Conservation (phyloP, 371 early-diverging fungal genomes). For the Apophysomyces elegans region DNA sequence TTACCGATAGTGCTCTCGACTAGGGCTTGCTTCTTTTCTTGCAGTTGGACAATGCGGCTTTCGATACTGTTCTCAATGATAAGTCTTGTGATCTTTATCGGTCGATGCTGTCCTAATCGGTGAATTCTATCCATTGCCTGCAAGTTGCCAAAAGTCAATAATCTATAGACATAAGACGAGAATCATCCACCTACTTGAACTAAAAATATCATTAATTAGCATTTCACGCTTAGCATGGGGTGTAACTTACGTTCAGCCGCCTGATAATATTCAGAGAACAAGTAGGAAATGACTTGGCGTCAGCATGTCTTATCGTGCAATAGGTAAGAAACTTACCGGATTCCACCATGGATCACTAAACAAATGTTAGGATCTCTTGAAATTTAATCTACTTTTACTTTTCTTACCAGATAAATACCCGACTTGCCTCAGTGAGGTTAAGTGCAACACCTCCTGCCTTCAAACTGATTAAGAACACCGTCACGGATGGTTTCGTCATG, state of each 20-base stretch:
- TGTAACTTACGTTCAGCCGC: conserved; percentile 48
- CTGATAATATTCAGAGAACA: conserved; percentile 14
- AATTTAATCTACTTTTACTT: background rate
- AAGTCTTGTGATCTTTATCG: conserved; percentile 86
- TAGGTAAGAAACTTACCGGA: conserved; percentile 59
- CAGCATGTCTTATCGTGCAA: conserved; percentile 40
- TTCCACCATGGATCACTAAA: conserved; percentile 93
- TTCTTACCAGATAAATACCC: conserved; percentile 79
- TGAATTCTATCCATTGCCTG: conserved; percentile 94
- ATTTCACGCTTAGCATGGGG: background rate
- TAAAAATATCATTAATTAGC: background rate
- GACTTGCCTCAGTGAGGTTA: conserved; percentile 93
- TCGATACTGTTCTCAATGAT: conserved; percentile 98
- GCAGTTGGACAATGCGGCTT: conserved; percentile 89
- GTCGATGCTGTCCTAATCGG: conserved; percentile 88
- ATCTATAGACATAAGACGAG: conserved; percentile 8
- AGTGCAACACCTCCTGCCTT: conserved; percentile 98
- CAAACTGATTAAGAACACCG: conserved; percentile 89
- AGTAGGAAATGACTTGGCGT: background rate
- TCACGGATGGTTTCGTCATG: conserved; percentile 80
- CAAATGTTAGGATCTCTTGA: background rate
- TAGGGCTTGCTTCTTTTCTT: conserved; percentile 94
- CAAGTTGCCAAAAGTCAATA: background rate
- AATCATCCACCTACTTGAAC: background rate
- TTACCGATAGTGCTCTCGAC: conserved; percentile 91